phyloP scores from a whole-genome alignment of 352 stramenopile species.

The Phytophthora parvispora region DNA sequence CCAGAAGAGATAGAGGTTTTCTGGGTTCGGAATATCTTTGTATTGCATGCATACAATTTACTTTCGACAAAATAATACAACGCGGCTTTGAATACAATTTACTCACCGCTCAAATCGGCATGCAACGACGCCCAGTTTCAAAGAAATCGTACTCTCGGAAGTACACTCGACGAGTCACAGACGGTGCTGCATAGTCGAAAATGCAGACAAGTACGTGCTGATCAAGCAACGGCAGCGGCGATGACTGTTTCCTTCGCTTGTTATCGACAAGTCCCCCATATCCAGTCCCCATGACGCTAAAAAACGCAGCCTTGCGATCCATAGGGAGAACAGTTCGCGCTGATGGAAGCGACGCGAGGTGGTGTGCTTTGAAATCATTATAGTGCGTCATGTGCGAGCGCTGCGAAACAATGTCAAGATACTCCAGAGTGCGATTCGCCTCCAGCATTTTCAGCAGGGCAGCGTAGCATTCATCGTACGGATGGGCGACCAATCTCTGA shows the following conservation, averaged over 20 bases:
- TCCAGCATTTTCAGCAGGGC: slow-evolving; percentile 21
- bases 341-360: slow-evolving; percentile 23
- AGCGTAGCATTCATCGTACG: slow-evolving; percentile 13
- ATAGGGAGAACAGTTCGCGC: slow-evolving; percentile 1
- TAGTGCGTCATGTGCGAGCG: slow-evolving; percentile 20
- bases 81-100: background rate
- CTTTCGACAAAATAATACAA: background rate
- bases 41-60: too few relatives aligned
- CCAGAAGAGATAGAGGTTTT: background rate
- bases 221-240: slow-evolving; percentile 15
- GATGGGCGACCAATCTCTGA: background rate
- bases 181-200: slow-evolving; percentile 29
- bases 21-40: too few relatives aligned
- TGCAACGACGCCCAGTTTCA: slow-evolving; percentile 16
- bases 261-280: slow-evolving; percentile 1
- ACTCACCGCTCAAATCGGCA: slow-evolving; percentile 21
- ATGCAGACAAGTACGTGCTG: slow-evolving; percentile 24
- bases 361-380: slow-evolving; percentile 27
- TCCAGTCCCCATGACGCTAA: slow-evolving; percentile 23
- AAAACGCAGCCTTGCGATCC: slow-evolving; percentile 25
- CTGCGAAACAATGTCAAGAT: slow-evolving; percentile 28
- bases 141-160: slow-evolving; percentile 32
- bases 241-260: slow-evolving; percentile 18
- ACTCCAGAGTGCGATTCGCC: slow-evolving; percentile 27
- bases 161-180: slow-evolving; percentile 30